Evolutionary conservation across 78 protist species (phyloP), one percentile per base, ranked within the genome.

Genomic region (Dictyostelium citrinum): DNA sequence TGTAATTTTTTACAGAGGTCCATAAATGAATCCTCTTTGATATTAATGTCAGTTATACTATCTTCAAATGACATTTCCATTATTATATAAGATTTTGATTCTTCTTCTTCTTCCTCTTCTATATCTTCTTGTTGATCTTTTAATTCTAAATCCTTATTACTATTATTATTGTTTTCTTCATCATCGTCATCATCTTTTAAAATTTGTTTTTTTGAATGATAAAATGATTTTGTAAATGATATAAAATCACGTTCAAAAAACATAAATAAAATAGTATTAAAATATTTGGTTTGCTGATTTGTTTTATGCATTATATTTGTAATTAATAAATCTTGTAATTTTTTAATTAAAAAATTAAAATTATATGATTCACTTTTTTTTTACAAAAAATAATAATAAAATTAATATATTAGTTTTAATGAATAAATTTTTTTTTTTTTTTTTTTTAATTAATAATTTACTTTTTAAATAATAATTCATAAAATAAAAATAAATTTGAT

Each of bases 201-300:
- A 55, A 22, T 31, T 51, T 14, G 55, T 83, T 46, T 68, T 43
- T 76, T 85, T 55, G 82, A 55, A 35, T 41, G 35, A 33, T 77
- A 61, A 49, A 43, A 78, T 17, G 77, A 37, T 58, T 86, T 86
- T 77, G 92, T 75, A 61, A 88, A 88, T 22, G 93, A 88, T 17
- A 78, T 79, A 45, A 88, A 88, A 45, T 88, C 93, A 2, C 31
- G n/a, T 67, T 88, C 93, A 46, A 88, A 88, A 79, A 88, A 88
- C 49, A 43, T 88, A 72, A 67, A 78, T 33, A 88, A 64, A 31
- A 88, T 55, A 7, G 41, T 43, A 41, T 78, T 78, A 31, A 88
- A 88, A 43, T 22, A 37, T 31, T 78, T 88, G 33, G 86, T 20
- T 46, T 78, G 43, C 9, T 37, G 29, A 55, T 55, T 55, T 16